Evolutionary conservation across 1,284 basidiomycete genomes (phyloP).

Genomic region (Leccinum idahoense): DNA sequence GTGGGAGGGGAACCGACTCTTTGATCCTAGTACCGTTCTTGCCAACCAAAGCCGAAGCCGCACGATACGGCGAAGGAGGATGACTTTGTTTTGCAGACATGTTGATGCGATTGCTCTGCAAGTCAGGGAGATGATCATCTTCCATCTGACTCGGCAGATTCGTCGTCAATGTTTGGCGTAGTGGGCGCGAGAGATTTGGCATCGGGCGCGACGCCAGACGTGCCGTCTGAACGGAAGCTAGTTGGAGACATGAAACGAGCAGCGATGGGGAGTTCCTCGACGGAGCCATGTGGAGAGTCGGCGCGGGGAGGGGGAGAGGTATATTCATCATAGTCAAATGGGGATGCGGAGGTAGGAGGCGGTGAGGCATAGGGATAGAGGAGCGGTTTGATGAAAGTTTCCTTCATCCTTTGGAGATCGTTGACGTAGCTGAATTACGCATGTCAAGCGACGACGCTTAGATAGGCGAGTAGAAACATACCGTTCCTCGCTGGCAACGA

Average conservation of each 20-base stretch:
- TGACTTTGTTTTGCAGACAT: constrained; percentile 56
- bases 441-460: constrained; percentile 13
- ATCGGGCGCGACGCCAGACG: constrained; percentile 34
- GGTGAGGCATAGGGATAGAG: constrained; percentile 72
- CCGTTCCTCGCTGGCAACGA: constrained; percentile 95
- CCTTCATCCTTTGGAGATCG: constrained; percentile 87
- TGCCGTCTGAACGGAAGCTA: constrained; percentile 49
- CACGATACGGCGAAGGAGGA: constrained; percentile 72
- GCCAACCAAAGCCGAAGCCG: constrained; percentile 39
- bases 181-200: constrained; percentile 35
- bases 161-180: constrained; percentile 63
- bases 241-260: constrained; percentile 83
- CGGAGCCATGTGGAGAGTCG: constrained; percentile 62
- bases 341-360: constrained; percentile 43
- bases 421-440: constrained; percentile 71
- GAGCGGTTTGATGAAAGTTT: constrained; percentile 87
- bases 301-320: constrained; percentile 31
- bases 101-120: constrained; percentile 40
- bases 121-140: constrained; percentile 41
- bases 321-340: constrained; percentile 64
- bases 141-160: constrained; percentile 72
- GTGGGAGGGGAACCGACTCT: constrained; percentile 64
- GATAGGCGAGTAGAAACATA: constrained; percentile 36
- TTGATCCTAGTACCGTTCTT: constrained; percentile 30
- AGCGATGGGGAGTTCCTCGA: constrained; percentile 81